These are phyloP conservation scores for Aphanomyces invadans DNA, from an alignment of 352 stramenopile species.

Conservation along the genomic window DNA sequence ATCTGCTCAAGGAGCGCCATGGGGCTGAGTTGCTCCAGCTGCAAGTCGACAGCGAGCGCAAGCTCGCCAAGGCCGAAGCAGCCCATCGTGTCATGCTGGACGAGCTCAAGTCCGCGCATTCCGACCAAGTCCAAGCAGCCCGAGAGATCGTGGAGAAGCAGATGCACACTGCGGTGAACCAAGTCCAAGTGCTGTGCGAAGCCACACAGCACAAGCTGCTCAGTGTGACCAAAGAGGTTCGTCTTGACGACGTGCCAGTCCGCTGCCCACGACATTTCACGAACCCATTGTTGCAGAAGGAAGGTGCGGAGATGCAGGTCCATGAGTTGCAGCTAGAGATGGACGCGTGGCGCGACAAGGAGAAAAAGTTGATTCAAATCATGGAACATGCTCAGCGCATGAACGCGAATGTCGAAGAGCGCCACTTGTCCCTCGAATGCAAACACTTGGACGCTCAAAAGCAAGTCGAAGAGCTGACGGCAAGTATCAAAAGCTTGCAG, in stretches of 20 bases:
- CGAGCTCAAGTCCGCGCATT: background rate
- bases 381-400: slow-evolving; percentile 19
- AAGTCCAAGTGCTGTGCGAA: slow-evolving; percentile 31
- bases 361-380: slow-evolving; percentile 20
- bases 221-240: slow-evolving; percentile 18
- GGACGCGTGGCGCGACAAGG: slow-evolving; percentile 18
- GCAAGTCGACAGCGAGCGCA: background rate
- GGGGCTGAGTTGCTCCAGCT: background rate
- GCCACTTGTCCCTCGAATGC: background rate
- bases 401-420: slow-evolving; percentile 13
- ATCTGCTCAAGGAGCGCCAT: background rate
- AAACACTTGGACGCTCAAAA: slow-evolving; percentile 19
- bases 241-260: background rate
- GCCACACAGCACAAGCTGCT: slow-evolving; percentile 27
- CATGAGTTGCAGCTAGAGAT: slow-evolving; percentile 9
- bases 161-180: slow-evolving; percentile 31
- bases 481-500: slow-evolving; percentile 14
- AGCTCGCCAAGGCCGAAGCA: background rate
- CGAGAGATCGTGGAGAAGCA: slow-evolving; percentile 23
- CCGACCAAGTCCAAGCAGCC: background rate
- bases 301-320: slow-evolving; percentile 3
- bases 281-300: too few species aligned
- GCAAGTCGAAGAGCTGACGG: slow-evolving; percentile 13
- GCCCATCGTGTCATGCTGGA: background rate
- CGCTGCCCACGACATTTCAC: too few species aligned